Evolutionary conservation across 2,329 filamentous ascomycete species (phyloP), one percentile per base, ranked within the genome.

Genomic region (Ceratocystis diversiconidia): DNA sequence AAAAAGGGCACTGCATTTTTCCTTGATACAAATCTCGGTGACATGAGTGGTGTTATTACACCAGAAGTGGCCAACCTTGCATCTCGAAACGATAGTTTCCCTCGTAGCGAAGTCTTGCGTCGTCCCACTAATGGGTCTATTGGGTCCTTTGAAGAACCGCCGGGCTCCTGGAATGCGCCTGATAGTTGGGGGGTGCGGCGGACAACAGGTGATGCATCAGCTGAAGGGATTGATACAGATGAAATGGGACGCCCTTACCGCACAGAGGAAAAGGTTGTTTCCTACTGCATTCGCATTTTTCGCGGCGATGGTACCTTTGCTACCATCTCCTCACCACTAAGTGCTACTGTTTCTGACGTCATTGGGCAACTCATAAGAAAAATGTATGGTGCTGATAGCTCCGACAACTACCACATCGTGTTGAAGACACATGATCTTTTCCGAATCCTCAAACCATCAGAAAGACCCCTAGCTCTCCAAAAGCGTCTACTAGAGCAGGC

Each of bases 101-200:
- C 65, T 10, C 61, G 55, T 22, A 50, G 22, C 8, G 65, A 63
- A 43, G 30, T 28, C 30, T 12, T 63, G 15, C 41, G 61, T 10
- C 32, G 65, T 19, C 61, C 61, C 15, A 66, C 65, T 15, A 50
- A 55, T 17, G 61, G 61, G 15, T 66, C 65, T 22, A 44, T 66
- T 15, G 62, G 65, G 25, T 66, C 65, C 12, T 36, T 66, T 32
- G 64, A 66, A n/a, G 73, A 74, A 1, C 76, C 76, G 2, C 78
- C 79, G 65, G 85, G 86, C 1, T 84, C 84, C 2, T 99, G 92
- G 92, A 89, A 95, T 74, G 92, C 92, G 2, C 92, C 94, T 1
- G 92, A 97, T 74, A 96, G 92, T 73, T 99, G 94, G 94, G 91
- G 89, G 62, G 92, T 97, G 30, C 89, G 89, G 70, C 86, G 85